Evolutionary conservation across 176 grass and related monocot species (phyloP).

Genomic region (Oryza punctata): DNA sequence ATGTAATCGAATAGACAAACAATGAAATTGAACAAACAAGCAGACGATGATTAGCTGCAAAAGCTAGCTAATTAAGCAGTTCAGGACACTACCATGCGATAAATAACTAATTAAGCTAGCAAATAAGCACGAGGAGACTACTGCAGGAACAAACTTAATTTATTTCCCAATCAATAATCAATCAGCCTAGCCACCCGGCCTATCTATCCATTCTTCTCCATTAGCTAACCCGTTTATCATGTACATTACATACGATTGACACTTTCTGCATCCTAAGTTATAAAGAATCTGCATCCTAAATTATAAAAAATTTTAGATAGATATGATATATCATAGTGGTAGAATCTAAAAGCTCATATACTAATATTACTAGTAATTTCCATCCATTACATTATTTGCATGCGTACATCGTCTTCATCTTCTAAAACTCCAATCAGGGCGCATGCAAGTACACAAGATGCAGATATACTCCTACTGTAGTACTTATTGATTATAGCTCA

Average conservation of each 20-base stretch:
- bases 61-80: too few species aligned
- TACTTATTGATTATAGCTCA: background rate
- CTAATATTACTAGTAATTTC: background rate
- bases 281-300: too few species aligned
- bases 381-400: background rate
- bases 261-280: too few species aligned
- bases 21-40: background rate
- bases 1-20: background rate
- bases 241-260: background rate
- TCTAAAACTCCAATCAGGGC: background rate
- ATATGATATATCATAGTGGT: too few species aligned
- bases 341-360: too few species aligned
- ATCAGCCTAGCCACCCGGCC: background rate
- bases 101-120: background rate
- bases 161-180: background rate
- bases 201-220: background rate
- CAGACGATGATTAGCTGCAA: background rate
- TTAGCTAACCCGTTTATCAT: background rate
- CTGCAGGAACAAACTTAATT: background rate
- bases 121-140: background rate
- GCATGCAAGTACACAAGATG: background rate
- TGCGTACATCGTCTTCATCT: too few species aligned
- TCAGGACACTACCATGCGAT: too few species aligned
- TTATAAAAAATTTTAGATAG: too few species aligned
- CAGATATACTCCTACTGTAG: background rate